Evolutionary conservation across 2,329 filamentous ascomycete species (phyloP).

Genomic region (Cryphonectria japonica): DNA sequence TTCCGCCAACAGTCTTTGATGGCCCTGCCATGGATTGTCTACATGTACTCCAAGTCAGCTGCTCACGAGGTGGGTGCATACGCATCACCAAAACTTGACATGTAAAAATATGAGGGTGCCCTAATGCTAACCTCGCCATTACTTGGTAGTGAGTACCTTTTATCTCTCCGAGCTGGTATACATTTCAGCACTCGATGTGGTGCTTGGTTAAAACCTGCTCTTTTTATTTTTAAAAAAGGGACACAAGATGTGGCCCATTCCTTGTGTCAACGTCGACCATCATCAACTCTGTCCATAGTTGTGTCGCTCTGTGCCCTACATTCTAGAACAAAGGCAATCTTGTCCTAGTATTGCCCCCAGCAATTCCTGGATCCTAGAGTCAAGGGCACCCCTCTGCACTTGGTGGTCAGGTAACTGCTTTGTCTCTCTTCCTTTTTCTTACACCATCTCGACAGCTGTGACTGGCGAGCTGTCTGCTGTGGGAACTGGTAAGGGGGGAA

Average conservation of each 20-base stretch:
- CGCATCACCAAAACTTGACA: background rate
- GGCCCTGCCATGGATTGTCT: too few relatives aligned
- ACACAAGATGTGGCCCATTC: too few relatives aligned
- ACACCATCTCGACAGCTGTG: conserved; percentile 29
- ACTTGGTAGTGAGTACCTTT: background rate
- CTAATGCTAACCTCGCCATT: background rate
- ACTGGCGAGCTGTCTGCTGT: conserved; percentile 19
- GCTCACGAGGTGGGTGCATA: background rate
- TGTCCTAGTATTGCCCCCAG: too few relatives aligned
- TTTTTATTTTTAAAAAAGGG: too few relatives aligned
- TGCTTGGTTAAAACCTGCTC: background rate
- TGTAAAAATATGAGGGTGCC: background rate
- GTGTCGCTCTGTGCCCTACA: too few relatives aligned
- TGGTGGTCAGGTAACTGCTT: too few relatives aligned
- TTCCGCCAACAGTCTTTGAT: background rate
- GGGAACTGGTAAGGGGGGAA: background rate
- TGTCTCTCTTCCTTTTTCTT: background rate
- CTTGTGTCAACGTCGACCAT: too few relatives aligned
- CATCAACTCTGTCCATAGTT: background rate
- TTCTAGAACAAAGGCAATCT: too few relatives aligned
- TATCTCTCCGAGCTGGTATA: background rate
- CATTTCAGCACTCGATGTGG: background rate
- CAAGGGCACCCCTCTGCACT: background rate
- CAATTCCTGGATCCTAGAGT: too few relatives aligned
- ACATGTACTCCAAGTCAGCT: background rate